Evolutionary conservation across 495 filamentous ascomycete species (phyloP), one percentile per base, ranked within the genome.

Genomic region (Friedmanniomyces endolithicus): DNA sequence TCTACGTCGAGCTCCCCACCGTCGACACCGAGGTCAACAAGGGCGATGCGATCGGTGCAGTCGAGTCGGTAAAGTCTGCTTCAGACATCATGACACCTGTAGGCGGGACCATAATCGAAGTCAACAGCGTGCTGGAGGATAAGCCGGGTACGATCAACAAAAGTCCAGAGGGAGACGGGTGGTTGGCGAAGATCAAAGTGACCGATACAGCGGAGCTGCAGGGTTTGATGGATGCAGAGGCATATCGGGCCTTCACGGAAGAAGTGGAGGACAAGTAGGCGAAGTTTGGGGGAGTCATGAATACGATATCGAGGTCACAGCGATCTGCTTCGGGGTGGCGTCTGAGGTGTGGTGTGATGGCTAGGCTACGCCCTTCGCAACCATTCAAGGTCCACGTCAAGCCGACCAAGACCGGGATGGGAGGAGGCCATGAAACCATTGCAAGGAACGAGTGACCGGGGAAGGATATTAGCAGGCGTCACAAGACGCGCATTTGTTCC

Each of bases 21-120:
- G 70, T 70, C 43, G 81, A 77, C 53, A 71, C 78, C 55, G 75
- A 79, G 60, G 75, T 94, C 35, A 59, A 63, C 27, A 78, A 77
- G 29, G 87, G 87, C 59, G 88, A 94, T 65, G 71, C 85, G 54
- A 83, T 95, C 60, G 92, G 92, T 52, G 89, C 92, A 44, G 90
- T 98, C 57, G 92, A 98, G 77, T 94, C 88, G 11, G 92, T 98
- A 67, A 98, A 98, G 78, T 90, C 86, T 41, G 92, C 94, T 17
- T 90, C 87, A 57, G 92, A 98, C 68, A 94, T 98, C 72, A 83
- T 94, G 68, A 82, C 88, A 4, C 94, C 92, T 24, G 78, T 95
- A 48, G 71, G 77, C 33, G 88, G 90, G 58, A 85, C 70, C 59
- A 78, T 98, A 48, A 76, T 81, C 27, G 76, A 78, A 60, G 74